Conservation (phyloP, 768 basidiomycete genomes). For the Rossbeevera mucosa region DNA sequence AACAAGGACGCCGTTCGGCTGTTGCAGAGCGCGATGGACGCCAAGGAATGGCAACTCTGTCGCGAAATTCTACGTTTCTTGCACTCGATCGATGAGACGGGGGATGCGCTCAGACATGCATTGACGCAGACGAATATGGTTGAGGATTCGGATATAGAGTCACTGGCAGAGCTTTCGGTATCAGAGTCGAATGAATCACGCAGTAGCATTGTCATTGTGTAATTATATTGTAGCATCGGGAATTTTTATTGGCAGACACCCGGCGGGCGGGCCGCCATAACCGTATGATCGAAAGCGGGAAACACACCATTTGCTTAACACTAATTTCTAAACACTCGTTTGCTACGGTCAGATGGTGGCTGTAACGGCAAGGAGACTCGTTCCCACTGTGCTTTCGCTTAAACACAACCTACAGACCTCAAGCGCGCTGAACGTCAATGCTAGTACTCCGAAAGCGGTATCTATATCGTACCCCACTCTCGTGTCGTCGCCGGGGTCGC, state of each 20-base stretch:
- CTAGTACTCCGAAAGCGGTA: conserved; percentile 30
- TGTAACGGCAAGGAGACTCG: conserved; percentile 15
- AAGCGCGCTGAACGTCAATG: conserved; percentile 4
- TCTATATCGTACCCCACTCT: conserved; percentile 61
- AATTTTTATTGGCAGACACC: no score
- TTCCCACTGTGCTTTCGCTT: conserved; percentile 4
- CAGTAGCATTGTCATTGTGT: neutral
- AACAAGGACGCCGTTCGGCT: conserved; percentile 79
- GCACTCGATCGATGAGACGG: conserved; percentile 87
- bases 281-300: no score
- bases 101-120: conserved; percentile 60
- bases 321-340: no score
- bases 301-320: no score
- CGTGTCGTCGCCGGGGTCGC: conserved; percentile 46
- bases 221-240: neutral
- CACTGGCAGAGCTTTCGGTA: neutral
- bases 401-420: conserved; percentile 14
- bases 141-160: conserved; percentile 2
- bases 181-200: neutral
- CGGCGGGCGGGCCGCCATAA: no score
- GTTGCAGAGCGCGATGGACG: conserved; percentile 67
- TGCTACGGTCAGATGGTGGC: neutral
- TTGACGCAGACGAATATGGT: conserved; percentile 47
- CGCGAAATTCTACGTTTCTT: conserved; percentile 90
- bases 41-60: conserved; percentile 86